Percentiles rank a stretch among this genome's conserved stretches.
Conservation (phyloP, 306 rosid genomes). For the Mimosa bimucronata region DNA sequence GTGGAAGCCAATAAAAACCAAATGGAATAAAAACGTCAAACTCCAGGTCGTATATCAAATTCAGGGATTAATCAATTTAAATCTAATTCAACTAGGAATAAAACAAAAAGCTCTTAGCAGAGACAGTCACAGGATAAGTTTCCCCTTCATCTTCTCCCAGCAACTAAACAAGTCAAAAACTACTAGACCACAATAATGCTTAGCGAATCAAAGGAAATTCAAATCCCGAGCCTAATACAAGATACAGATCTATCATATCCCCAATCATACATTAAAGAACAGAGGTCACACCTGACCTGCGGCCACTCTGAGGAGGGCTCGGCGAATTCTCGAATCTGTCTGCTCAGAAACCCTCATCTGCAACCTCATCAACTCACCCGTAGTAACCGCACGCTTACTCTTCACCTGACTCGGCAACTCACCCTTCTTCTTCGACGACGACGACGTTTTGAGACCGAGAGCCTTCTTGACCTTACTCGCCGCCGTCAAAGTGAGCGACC, state of each 20-base stretch:
- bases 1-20: neutral
- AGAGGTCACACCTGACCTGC: slow-evolving; percentile 76
- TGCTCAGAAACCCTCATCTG: slow-evolving; percentile 93
- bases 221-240: neutral
- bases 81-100: neutral
- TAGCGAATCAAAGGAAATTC: neutral
- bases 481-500: slow-evolving; percentile 86
- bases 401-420: slow-evolving; percentile 40
- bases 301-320: slow-evolving; percentile 81
- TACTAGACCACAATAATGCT: neutral
- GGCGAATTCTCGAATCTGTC: slow-evolving; percentile 67
- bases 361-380: slow-evolving; percentile 79
- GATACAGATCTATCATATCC: slow-evolving; percentile 11
- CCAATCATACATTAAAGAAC: neutral
- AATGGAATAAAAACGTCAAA: neutral
- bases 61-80: neutral
- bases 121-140: too few species aligned
- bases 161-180: slow-evolving; percentile 12
- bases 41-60: neutral
- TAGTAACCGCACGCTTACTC: slow-evolving; percentile 59
- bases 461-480: slow-evolving; percentile 90
- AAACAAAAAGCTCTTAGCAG: neutral
- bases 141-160: neutral
- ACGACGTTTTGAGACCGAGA: slow-evolving; percentile 72
- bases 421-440: slow-evolving; percentile 48